Evolutionary conservation across 345 rosid genomes (phyloP), one percentile per base, ranked within the genome.

Genomic region (Eucalyptus microcorys): DNA sequence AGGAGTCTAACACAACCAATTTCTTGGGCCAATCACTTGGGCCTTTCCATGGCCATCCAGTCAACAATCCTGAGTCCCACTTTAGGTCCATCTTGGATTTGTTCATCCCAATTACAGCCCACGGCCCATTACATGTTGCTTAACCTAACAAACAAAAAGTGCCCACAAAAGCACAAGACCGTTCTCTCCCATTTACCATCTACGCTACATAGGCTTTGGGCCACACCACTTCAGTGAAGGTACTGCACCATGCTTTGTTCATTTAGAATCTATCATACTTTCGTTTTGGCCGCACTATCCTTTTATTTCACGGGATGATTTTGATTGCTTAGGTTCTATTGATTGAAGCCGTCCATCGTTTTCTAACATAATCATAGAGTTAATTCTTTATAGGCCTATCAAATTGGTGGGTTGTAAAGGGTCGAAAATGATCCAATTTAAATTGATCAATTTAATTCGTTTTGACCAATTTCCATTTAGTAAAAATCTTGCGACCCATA

Each of bases 401-500:
- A 52, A 52, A 52, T 52, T 3, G 57, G 57, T 52, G 24, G 57
- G 57, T 52, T 52, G 10, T 52, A 52, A 19, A 52, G 4, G 24
- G 24, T 19, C 1, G 24, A 52, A 52, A 52, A 52, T 52, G 2
- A 52, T 52, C 24, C 24, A 52, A 19, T 52, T 19, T 0, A 52
- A 52, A 52, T 19, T 52, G 24, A 7, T 52, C 10, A 19, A 52
- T 52, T 49, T 7, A 7, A 52, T 19, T 52, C 0, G 1, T 19
- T 52, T 52, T 52, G 57, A 52, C 24, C 0, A 52, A 52, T 52
- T 52, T 52, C 2, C 0, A 52, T 52, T 52, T 0, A 19, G 0
- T 52, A 19, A 52, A 19, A 52, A 52, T 52, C 10, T 52, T 52
- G 24, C 0, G 10, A 52, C 2, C 10, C 57, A 19, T 52, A 7